phyloP scores from a whole-genome alignment of 352 stramenopile species.

The Globisporangium emineosum region DNA sequence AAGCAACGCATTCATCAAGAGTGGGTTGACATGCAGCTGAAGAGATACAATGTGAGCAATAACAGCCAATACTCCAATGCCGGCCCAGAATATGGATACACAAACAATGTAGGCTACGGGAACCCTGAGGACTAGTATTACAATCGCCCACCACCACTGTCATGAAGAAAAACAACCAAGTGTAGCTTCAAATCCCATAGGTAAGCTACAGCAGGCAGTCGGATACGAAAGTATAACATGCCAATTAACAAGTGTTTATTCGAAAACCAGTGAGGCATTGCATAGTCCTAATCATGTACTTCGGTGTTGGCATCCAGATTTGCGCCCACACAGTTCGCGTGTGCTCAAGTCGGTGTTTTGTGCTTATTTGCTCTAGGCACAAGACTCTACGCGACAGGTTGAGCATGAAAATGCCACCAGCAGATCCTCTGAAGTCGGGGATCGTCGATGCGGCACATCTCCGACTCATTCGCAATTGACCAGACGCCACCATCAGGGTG shows the following conservation, averaged over 20 bases:
- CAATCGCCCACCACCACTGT: too few species aligned
- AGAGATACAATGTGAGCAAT: background rate
- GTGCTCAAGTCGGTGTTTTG: too few species aligned
- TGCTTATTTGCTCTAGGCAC: background rate
- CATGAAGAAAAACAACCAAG: too few species aligned
- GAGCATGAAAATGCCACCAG: background rate
- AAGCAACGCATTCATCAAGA: conserved; percentile 56
- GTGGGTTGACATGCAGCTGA: conserved; percentile 54
- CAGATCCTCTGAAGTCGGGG: background rate
- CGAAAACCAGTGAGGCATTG: too few species aligned
- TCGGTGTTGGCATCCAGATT: too few species aligned
- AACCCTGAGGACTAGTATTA: conserved; percentile 12
- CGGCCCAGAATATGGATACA: background rate
- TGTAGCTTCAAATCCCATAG: too few species aligned
- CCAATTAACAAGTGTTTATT: too few species aligned
- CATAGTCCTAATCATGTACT: too few species aligned
- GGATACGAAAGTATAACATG: too few species aligned
- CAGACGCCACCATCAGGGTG: background rate
- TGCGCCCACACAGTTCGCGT: too few species aligned
- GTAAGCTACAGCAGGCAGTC: too few species aligned
- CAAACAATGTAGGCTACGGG: background rate
- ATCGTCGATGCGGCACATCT: background rate
- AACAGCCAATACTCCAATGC: background rate
- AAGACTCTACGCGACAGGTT: background rate
- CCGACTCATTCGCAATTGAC: background rate